These are phyloP conservation scores for Euryodendron excelsum DNA, from an alignment of 148 eudicot genomes.

Conservation along the genomic window DNA sequence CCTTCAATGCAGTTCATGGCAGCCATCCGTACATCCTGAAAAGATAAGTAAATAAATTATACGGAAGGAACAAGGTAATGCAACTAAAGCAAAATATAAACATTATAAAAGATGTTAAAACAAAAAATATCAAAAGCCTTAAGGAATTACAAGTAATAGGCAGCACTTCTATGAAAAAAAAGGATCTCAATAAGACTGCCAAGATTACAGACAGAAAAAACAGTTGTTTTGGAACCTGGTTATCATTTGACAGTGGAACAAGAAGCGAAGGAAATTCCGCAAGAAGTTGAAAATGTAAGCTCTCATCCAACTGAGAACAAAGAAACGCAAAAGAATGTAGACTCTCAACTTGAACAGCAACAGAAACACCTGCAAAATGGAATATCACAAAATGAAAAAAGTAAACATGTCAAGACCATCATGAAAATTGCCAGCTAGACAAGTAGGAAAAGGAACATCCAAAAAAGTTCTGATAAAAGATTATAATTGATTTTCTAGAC, in stretches of 20 bases:
- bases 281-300: constrained; percentile 45
- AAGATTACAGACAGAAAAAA: neutral
- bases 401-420: neutral
- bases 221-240: constrained; percentile 40
- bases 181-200: neutral
- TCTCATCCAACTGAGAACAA: constrained; percentile 58
- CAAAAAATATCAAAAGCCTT: neutral
- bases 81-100: neutral
- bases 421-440: neutral
- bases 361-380: constrained; percentile 49
- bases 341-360: constrained; percentile 65
- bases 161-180: neutral
- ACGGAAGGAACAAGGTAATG: neutral
- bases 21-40: constrained; percentile 55
- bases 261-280: constrained; percentile 68
- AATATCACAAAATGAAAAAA: neutral
- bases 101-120: neutral
- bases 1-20: constrained; percentile 86
- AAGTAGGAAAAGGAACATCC: neutral
- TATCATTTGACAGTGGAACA: constrained; percentile 65
- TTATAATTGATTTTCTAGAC: neutral
- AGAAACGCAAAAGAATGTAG: constrained; percentile 56
- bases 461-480: neutral
- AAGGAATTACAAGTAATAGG: neutral
- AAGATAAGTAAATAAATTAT: constrained; percentile 1